Base-by-base conservation (phyloP, 192 early-diverging fungal species). In the Coemansia sp. region DNA sequence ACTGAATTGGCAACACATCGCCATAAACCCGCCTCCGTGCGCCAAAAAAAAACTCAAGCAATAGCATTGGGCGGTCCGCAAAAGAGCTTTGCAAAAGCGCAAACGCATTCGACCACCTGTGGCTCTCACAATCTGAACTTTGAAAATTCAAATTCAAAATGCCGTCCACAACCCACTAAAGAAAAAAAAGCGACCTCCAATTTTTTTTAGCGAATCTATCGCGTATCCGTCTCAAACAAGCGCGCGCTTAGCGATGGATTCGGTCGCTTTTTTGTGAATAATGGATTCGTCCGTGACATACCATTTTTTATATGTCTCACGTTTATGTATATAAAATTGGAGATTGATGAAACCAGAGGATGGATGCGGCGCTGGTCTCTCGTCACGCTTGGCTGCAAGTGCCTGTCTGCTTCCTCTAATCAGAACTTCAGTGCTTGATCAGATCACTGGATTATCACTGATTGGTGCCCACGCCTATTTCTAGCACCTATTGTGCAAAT, bases 301-400 rank as follows among this genome's bases (percentile, higher is more conserved):
- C 43, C 43, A 45, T 45, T 45, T 45, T 45, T 45, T 45, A 45
- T 45, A 45, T 45, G 43, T 45, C 43, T 45, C 43, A 45, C 43
- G 43, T 45, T 20, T 45, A 45, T 45, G 43, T 45, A 45, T 45
- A 46, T 46, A 46, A 46, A 46, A 46, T 46, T 46, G 43, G 43
- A 46, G 43, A 46, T 46, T 46, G 43, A 46, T 46, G 43, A 46
- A 46, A 46, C 43, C 43, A 46, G 43, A 46, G 43, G 43, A 46
- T 46, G 43, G 43, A 46, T 46, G 43, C 43, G 43, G 9, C 43
- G 43, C 43, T 46, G 43, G 43, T 21, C 43, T 46, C 43, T 46
- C 43, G 43, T 9, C 8, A n/a, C 43, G 43, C 43, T 46, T 46
- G 43, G 43, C 43, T 18, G 18, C 43, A 45, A 45, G 43, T 45